These are phyloP conservation scores for Ligustrum vulgare DNA, from an alignment of 257 asterid species.

Conservation along the genomic window DNA sequence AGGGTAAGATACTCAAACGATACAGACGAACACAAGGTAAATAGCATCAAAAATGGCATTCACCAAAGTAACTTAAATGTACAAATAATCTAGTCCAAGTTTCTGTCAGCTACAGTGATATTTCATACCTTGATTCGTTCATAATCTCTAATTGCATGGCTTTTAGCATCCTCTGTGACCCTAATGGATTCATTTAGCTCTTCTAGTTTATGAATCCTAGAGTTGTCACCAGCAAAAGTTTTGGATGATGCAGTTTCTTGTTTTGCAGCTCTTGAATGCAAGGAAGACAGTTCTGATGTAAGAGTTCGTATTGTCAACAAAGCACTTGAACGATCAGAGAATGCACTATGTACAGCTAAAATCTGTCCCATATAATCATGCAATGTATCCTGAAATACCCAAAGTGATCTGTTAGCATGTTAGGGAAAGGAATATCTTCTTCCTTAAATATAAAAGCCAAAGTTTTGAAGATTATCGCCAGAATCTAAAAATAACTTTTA, in stretches of 20 bases:
- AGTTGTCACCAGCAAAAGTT: slow-evolving; percentile 78
- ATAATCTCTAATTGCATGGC: slow-evolving; percentile 76
- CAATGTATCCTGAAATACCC: slow-evolving; percentile 64
- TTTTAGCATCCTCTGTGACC: slow-evolving; percentile 85
- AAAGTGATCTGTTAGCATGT: not conserved
- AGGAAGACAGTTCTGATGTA: slow-evolving; percentile 76
- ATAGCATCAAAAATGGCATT: not conserved
- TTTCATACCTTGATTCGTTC: slow-evolving; percentile 82
- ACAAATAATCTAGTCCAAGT: slow-evolving; percentile 12
- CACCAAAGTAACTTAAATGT: not conserved
- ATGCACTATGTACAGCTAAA: slow-evolving; percentile 76
- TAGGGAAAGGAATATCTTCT: slow-evolving; percentile 3
- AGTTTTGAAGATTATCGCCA: not conserved
- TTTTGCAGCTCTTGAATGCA: slow-evolving; percentile 79
- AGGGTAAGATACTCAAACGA: not conserved
- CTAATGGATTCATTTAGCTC: slow-evolving; percentile 80
- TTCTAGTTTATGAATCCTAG: slow-evolving; percentile 63
- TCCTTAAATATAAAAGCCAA: not conserved
- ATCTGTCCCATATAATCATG: slow-evolving; percentile 92
- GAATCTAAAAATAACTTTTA: not conserved
- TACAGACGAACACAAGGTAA: not conserved
- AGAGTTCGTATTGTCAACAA: slow-evolving; percentile 93
- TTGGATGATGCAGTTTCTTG: slow-evolving; percentile 75
- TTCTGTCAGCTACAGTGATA: slow-evolving; percentile 9
- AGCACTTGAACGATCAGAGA: slow-evolving; percentile 94